Evolutionary conservation across 306 rosid species (phyloP), one percentile per base, ranked within the genome.

Genomic region (Vachellia collinsii): DNA sequence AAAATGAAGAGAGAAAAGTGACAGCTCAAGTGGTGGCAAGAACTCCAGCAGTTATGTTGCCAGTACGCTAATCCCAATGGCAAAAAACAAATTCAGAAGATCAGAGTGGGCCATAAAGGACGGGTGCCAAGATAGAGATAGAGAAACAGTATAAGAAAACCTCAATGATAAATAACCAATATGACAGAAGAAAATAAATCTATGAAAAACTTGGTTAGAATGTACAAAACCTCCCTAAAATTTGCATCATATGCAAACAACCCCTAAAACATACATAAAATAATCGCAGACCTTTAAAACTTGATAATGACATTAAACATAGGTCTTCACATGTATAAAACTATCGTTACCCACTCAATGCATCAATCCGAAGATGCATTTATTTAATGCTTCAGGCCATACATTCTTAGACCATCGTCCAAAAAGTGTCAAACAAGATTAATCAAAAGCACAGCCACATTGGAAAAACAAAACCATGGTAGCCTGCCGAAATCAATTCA

Each of bases 31-130:
- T 69, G 38, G 93, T 81, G 19, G 91, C 86, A 54, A 89, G 50
- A 85, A 89, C 81, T 64, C 88, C 93, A 82, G 86, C 94, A 61
- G 83, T 79, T n/a, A 92, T 3, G 73, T 89, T 89, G 23, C 92
- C 93, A 85, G 75, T 8, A 72, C 86, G 86, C 97, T 91, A 83
- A 92, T 83, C 13, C 85, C 79, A 4, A 82, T 74, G 19, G 89
- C 86, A 6, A 83, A 90, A 84, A 87, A 72, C 10, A 89, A 70
- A 58, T 76, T 90, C 82, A 87, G 61, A 39, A 87, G 61, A 39
- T 86, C 88, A 80, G 74, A 41, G 82, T 79, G 74, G 79, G 61
- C 91, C 94, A 90, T 87, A 84, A 76, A 90, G 25, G 34, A 53
- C 47, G 51, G 47, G 71, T 76, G 76, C 80, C 61, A 62, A 54